Evolutionary conservation across 2,329 filamentous ascomycete species (phyloP).

Genomic region (Claviceps sp.): DNA sequence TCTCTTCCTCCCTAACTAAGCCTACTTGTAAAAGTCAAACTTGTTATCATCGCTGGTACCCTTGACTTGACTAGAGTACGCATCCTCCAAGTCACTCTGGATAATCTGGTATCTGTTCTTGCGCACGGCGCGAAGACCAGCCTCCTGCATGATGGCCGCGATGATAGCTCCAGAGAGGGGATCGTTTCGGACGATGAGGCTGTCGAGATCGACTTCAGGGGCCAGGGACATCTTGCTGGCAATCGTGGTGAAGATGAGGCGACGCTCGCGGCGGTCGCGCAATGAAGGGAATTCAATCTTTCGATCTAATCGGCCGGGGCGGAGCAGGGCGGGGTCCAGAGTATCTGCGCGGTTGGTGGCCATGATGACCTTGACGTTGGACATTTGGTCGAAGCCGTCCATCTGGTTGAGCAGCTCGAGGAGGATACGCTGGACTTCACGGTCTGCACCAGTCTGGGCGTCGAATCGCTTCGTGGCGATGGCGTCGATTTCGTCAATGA

Average conservation of each 20-base stretch:
- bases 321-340: conserved; percentile 83
- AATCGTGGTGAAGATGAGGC: conserved; percentile 96
- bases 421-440: conserved; percentile 96
- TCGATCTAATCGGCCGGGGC: conserved; percentile 86
- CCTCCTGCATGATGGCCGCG: conserved; percentile 98
- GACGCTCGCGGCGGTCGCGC: conserved; percentile 83
- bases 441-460: conserved; percentile 91
- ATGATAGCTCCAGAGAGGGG: conserved; percentile 91
- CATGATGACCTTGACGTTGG: conserved; percentile 99
- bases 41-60: conserved; percentile 52
- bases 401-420: conserved; percentile 98
- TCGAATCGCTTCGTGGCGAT: conserved; percentile 99
- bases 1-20: neutral
- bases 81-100: conserved; percentile 90
- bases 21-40: conserved; percentile 86
- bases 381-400: conserved; percentile 98
- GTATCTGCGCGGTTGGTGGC: conserved; percentile 97
- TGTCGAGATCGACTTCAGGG: conserved; percentile 92
- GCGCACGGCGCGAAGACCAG: conserved; percentile 79
- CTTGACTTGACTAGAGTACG: conserved; percentile 95
- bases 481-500: conserved; percentile 98
- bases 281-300: conserved; percentile 99
- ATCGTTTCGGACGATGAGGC: conserved; percentile 91
- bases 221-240: conserved; percentile 93
- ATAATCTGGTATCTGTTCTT: conserved; percentile 99